A percentile compares a stretch with the other conserved stretches of the same genome.
These are phyloP conservation scores for Podaxis rugospora DNA, from an alignment of 768 basidiomycete species.

Conservation along the genomic window DNA sequence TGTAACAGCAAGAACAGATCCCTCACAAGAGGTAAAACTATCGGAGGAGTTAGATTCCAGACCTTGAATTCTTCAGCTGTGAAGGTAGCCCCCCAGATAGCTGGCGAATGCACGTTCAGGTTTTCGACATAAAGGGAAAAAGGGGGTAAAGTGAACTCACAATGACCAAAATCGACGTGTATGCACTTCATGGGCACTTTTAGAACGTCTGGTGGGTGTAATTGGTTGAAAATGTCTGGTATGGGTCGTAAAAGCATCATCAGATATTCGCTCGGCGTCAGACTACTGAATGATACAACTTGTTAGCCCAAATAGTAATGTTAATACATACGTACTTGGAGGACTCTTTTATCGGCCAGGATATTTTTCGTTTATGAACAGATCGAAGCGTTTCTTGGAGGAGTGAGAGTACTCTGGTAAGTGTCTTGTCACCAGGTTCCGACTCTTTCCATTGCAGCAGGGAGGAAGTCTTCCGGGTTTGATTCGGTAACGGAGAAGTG, in stretches of 20 bases:
- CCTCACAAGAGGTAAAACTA: conserved; percentile 12
- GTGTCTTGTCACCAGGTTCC: neutral
- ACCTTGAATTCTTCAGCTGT: conserved; percentile 2
- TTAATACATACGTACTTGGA: neutral
- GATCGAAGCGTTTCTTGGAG: conserved; percentile 8
- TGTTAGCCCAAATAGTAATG: neutral
- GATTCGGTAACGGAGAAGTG: neutral
- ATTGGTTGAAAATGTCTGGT: conserved; percentile 16
- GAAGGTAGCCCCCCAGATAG: conserved; percentile 13
- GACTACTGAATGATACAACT: neutral
- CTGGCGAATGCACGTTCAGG: neutral
- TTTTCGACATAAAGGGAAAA: neutral
- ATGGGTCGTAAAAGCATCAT: conserved; percentile 14
- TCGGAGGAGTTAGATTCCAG: conserved; percentile 8
- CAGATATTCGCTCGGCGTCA: conserved; percentile 14
- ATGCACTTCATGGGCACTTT: conserved; percentile 14
- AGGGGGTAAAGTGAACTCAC: conserved; percentile 6
- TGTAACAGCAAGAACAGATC: neutral
- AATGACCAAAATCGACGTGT: conserved; percentile 13
- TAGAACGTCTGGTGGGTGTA: conserved; percentile 12
- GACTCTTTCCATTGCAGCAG: neutral
- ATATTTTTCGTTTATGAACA: conserved; percentile 16
- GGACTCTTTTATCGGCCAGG: conserved; percentile 11
- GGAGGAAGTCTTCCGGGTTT: neutral
- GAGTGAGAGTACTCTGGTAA: neutral